Base-by-base conservation (phyloP, 768 basidiomycete genomes). In the Pleurotus tuber-regium region DNA sequence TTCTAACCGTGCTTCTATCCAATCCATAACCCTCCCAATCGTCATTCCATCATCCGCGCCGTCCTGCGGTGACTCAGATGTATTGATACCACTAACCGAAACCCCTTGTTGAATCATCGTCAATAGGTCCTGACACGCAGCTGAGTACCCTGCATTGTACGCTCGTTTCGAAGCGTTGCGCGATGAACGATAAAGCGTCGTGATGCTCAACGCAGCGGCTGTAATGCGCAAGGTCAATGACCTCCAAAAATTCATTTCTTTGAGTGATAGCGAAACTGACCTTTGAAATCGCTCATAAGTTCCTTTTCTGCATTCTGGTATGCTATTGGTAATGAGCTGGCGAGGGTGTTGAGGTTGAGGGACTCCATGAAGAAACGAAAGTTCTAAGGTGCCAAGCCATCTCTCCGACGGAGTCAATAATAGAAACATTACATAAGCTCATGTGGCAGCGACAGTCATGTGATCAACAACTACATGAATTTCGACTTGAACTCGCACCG, bases 121-220 rank as follows among this genome's bases (percentile, higher is more conserved):
- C 61, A 92, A 75, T 30, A 92, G 70, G 70, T 92, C 89, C 61
- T 86, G 82, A 59, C 89, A 90, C 11, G 89, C 89, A 2, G 86
- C 70, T 0, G 83, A 83, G 59, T 92, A 92, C 3, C 89, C 90
- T 6, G 85, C 78, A 60, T 87, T 88, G 70, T 90, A 91, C 0
- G 89, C 86, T 23, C 83, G 77, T 66, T 91, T 90, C 4, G 89
- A 86, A 10, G 84, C 83, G 62, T 83, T 78, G 43, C 86, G 69
- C 1, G 89, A 89, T 3, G 89, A 88, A 57, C 87, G 82, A 66
- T 90, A 92, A 29, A 92, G 78, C 0, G 88, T 91, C 21, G 89
- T 91, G 56, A 92, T 86, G 66, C 87, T 89, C 44, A 91, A 72
- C 1, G 89, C 90, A 55, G 89, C 89, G 53, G 87, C 89, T 92